A percentile compares a stretch with the other conserved stretches of the same genome.
These are phyloP conservation scores for Mycena maculata DNA, from an alignment of 768 basidiomycete species.

Conservation along the genomic window DNA sequence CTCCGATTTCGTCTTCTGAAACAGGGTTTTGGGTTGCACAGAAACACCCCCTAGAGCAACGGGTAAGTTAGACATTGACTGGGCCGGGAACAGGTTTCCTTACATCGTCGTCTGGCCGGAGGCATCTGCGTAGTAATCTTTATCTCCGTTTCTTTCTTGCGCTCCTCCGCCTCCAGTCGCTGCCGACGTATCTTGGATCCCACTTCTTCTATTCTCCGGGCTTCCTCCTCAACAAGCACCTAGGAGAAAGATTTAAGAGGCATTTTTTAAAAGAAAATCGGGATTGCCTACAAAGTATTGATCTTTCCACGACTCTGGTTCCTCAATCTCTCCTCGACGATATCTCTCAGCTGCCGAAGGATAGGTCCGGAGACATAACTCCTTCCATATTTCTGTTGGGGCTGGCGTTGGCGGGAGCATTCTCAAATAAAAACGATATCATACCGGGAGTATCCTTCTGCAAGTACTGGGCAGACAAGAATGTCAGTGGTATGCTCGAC, in stretches of 20 bases:
- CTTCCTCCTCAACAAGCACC: slow-evolving; percentile 69
- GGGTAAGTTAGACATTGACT: slow-evolving; percentile 29
- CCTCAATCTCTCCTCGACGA: slow-evolving; percentile 50
- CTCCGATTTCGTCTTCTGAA: slow-evolving; percentile 81
- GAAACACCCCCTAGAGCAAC: slow-evolving; percentile 50
- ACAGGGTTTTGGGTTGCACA: slow-evolving; percentile 70
- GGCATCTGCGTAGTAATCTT: slow-evolving; percentile 79
- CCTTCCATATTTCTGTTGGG: slow-evolving; percentile 71
- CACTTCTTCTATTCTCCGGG: slow-evolving; percentile 71
- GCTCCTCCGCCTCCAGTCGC: slow-evolving; percentile 76
- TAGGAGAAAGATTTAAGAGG: slow-evolving; percentile 42
- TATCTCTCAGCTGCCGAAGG: slow-evolving; percentile 64
- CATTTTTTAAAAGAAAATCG: slow-evolving; percentile 14
- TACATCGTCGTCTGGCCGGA: slow-evolving; percentile 75
- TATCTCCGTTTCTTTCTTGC: slow-evolving; percentile 81
- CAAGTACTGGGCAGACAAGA: slow-evolving; percentile 56
- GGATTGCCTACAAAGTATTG: slow-evolving; percentile 69
- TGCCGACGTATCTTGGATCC: slow-evolving; percentile 72
- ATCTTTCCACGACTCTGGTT: slow-evolving; percentile 74
- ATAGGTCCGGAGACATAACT: slow-evolving; percentile 71
- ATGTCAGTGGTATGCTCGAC: slow-evolving; percentile 14
- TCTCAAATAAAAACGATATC: slow-evolving; percentile 29
- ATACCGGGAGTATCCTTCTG: slow-evolving; percentile 66
- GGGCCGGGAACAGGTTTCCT: slow-evolving; percentile 39
- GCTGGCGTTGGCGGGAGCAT: slow-evolving; percentile 21